Percentiles rank a stretch among this genome's conserved stretches.
These are phyloP conservation scores for Blastobotrys attinorum DNA, from an alignment of 805 yeast species.

Conservation along the genomic window DNA sequence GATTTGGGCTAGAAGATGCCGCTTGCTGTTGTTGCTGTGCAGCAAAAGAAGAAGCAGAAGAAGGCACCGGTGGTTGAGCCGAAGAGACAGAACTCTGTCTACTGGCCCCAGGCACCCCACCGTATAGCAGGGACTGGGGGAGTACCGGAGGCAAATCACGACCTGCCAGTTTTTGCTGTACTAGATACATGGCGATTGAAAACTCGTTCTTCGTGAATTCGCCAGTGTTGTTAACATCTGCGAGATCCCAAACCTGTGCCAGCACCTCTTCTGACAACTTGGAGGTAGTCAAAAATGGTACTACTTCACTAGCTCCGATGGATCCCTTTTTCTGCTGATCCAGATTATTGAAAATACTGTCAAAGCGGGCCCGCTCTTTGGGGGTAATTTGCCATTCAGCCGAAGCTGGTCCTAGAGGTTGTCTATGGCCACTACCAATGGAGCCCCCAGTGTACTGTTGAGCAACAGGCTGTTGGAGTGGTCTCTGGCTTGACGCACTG, in stretches of 20 bases:
- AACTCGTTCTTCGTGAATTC: constrained; percentile 74
- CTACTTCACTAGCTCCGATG: constrained; percentile 73
- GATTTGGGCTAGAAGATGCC: constrained; percentile 11
- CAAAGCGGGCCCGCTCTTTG: constrained; percentile 69
- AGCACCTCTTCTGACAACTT: constrained; percentile 75
- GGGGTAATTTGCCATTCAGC: constrained; percentile 61
- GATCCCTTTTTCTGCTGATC: constrained; percentile 59
- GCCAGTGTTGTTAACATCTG: constrained; percentile 84
- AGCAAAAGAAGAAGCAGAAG: too few relatives aligned
- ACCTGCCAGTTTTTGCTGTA: constrained; percentile 78
- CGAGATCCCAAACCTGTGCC: constrained; percentile 90
- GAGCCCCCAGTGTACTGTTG: constrained; percentile 19
- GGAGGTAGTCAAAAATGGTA: constrained; percentile 81
- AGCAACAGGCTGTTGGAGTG: constrained; percentile 5
- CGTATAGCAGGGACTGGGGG: constrained; percentile 50
- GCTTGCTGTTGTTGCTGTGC: too few relatives aligned
- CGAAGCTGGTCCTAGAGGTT: constrained; percentile 9
- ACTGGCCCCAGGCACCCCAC: constrained; percentile 28
- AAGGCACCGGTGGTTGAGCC: neutral
- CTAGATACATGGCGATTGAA: constrained; percentile 87
- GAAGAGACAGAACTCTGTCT: constrained; percentile 15
- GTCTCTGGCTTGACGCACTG: constrained; percentile 8
- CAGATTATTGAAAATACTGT: constrained; percentile 66
- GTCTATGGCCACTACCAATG: neutral
- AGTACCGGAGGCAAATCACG: constrained; percentile 67